phyloP scores from a whole-genome alignment of 768 basidiomycete genomes.

The Tulasnella calospora region DNA sequence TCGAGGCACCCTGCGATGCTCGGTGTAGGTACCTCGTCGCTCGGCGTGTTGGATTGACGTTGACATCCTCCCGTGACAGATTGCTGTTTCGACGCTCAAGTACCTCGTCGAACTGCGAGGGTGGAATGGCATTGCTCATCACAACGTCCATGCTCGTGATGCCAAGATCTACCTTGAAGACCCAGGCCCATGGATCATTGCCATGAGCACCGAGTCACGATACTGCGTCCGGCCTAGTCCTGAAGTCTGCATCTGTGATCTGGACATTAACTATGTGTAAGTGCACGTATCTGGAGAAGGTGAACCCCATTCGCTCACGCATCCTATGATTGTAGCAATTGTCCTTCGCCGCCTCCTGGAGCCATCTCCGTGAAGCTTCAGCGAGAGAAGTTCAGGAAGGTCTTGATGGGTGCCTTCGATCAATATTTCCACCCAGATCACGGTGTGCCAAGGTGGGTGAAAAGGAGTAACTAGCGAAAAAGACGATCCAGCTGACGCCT shows the following conservation, averaged over 20 bases:
- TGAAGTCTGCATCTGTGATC: conserved; percentile 82
- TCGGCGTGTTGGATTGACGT: conserved; percentile 5
- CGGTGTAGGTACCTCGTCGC: conserved; percentile 47
- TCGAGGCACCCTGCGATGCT: conserved; percentile 89
- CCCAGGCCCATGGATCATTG: conserved; percentile 95
- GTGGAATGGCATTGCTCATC: conserved; percentile 83
- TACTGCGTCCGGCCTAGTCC: conserved; percentile 67
- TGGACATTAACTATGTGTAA: conserved; percentile 80
- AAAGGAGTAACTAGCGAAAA: background rate
- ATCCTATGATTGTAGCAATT: conserved; percentile 47
- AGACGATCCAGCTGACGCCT: background rate
- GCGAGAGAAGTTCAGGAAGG: conserved; percentile 72
- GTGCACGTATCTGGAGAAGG: conserved; percentile 33
- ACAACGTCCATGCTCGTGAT: conserved; percentile 81
- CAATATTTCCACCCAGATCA: conserved; percentile 87
- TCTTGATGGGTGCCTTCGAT: conserved; percentile 71
- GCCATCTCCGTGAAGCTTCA: conserved; percentile 72
- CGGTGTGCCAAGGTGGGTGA: conserved; percentile 59
- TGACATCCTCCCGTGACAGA: conserved; percentile 40
- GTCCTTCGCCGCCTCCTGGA: conserved; percentile 70
- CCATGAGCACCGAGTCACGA: conserved; percentile 77
- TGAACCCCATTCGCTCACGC: conserved; percentile 30
- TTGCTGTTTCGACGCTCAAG: conserved; percentile 84
- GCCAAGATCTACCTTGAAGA: conserved; percentile 92
- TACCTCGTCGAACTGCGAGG: conserved; percentile 90